These are phyloP conservation scores for Lactarius psammicola DNA, from an alignment of 768 basidiomycete species.

Conservation along the genomic window DNA sequence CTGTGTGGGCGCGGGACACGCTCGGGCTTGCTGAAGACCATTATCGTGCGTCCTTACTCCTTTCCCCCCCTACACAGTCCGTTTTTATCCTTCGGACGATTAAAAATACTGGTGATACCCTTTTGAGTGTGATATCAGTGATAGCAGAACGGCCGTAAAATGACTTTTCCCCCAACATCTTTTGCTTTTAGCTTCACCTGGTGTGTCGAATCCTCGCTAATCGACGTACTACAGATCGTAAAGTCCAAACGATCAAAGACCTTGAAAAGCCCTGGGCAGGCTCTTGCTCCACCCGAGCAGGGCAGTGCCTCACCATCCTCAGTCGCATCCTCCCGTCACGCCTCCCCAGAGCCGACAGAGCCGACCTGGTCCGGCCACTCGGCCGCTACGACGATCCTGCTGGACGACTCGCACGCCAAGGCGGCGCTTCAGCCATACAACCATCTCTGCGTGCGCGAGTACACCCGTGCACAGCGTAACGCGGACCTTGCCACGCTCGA, in stretches of 20 bases:
- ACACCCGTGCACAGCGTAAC: conserved; percentile 46
- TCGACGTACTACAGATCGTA: conserved; percentile 31
- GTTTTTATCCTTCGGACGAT: conserved; percentile 1
- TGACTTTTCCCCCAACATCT: not conserved
- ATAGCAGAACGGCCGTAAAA: conserved; percentile 26
- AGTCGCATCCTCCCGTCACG: not conserved
- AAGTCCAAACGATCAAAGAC: conserved; percentile 68
- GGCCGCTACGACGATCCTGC: conserved; percentile 47
- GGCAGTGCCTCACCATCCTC: not conserved
- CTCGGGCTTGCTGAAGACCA: conserved; percentile 59
- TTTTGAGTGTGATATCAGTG: not conserved
- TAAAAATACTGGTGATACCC: not conserved
- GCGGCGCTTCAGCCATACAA: conserved; percentile 76
- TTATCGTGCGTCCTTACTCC: conserved; percentile 57
- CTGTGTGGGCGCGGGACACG: conserved; percentile 79
- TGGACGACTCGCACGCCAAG: conserved; percentile 54
- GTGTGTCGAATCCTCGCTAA: conserved; percentile 10
- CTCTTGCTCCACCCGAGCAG: conserved; percentile 32
- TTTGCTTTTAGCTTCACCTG: conserved; percentile 22
- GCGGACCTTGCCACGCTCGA: conserved; percentile 38
- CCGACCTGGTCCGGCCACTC: conserved; percentile 37
- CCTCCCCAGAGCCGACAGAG: not conserved
- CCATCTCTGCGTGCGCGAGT: conserved; percentile 75
- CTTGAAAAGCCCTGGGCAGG: conserved; percentile 66
- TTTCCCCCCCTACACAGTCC: not conserved